Evolutionary conservation across 495 filamentous ascomycete genomes (phyloP), one percentile per base, ranked within the genome.

Genomic region (Penicillium daleae): DNA sequence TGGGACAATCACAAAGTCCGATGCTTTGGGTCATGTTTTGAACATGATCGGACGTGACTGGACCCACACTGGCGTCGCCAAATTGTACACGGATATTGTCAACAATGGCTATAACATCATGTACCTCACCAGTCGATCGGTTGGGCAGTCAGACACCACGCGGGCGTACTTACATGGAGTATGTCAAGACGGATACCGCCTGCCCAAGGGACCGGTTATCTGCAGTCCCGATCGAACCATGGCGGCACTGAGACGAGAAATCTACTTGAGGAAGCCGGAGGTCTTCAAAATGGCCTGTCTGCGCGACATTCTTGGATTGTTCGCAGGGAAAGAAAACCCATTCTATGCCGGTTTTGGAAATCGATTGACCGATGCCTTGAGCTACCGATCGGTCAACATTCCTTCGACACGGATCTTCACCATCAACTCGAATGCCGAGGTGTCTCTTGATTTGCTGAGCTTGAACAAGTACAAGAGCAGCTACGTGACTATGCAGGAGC

Each of bases 271-370:
- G 46, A 97, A 98, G 74, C 95, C 95, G 0, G 93, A 99, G 71
- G 92, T 98, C 4, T 99, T 99, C 86, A 99, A 99, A 78, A 99
- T 99, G 95, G 90, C 94, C 6, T 98, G 96, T 63, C 78, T 99
- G 42, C 87, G 95, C 24, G 95, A 99, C 76, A 97, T 99, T 62
- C 83, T 91, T 61, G 89, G 86, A 51, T 86, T 99, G 2, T 99
- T 97, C 70, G 87, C 85, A n/a, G 83, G 84, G 2, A 87, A 90
- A 26, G 80, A 87, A 57, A 89, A 86, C 24, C 95, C 95, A 0
- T 99, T 99, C 74, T 98, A 94, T 66, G 96, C 95, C 17, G 95
- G 95, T 0, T 99, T 99, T 73, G 95, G 95, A 59, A 99, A 99
- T 73, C 87, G 94, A 46, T 83, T 99, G 60, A 99, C 95, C 4